Base-by-base conservation (phyloP, 257 asterid genomes). In the Scutellaria minor region DNA sequence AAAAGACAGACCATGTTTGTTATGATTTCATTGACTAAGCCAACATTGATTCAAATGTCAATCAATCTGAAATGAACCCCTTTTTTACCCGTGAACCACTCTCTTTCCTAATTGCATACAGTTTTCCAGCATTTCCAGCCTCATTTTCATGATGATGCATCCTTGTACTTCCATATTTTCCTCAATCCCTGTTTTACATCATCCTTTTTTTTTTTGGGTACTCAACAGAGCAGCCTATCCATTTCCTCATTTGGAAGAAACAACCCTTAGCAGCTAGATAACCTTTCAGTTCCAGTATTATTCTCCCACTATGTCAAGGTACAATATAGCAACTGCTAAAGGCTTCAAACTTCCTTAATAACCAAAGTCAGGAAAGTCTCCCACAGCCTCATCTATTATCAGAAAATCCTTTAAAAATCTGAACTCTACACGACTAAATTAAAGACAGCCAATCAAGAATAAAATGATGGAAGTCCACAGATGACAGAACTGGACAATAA, bases 101-200 rank as follows among this genome's bases (percentile, higher is more conserved):
- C 58, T 45, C 68, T 70, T 61, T 68, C 64, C 64, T 39, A 52
- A 41, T 52, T 18, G 41, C 57, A 35, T 67, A 67, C 61, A 15
- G 62, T 50, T 52, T 9, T 18, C 51, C 39, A 37, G 37, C 31
- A 68, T 15, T 68, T 20, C 62, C 2, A 54, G 64, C 39, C 47
- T 54, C 5, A 53, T 20, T 53, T 5, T 51, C 72, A 53, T 42
- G 68, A 24, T 13, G 41, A 51, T 40, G 20, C n/a, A 66, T 56
- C 68, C 18, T 60, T 57, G 22, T 10, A 57, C 60, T 46, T 53
- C 5, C 56, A 4, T 66, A 10, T 55, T 58, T 47, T 66, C 60
- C 39, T 66, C 22, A 41, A 66, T 66, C 56, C 64, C 39, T 13
- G 22, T 50, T 73, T 31, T 51, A 40, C 58, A 14, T 35, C 47